A percentile compares a stretch with the other conserved stretches of the same genome.
These are phyloP conservation scores for Ceratobasidium papillatum DNA, from an alignment of 1,284 basidiomycete genomes.

Conservation along the genomic window DNA sequence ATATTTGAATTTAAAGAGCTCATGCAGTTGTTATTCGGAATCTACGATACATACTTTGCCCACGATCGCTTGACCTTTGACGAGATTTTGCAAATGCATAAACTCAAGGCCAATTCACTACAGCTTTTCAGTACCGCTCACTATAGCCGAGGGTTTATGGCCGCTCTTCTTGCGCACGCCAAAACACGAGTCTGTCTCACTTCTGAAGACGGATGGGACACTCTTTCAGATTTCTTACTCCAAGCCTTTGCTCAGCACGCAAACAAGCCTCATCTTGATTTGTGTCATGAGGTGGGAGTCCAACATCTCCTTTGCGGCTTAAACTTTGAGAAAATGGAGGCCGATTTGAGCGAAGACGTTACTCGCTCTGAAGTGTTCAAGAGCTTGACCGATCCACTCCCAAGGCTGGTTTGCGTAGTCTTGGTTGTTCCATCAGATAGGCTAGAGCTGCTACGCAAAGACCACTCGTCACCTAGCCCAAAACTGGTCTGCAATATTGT, in stretches of 20 bases:
- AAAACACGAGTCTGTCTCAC: slow-evolving; percentile 51
- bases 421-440: slow-evolving; percentile 1
- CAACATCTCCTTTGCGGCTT: background rate
- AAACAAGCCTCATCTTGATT: background rate
- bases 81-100: slow-evolving; percentile 43
- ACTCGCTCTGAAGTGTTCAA: background rate
- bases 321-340: background rate
- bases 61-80: slow-evolving; percentile 51
- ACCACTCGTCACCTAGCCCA: background rate
- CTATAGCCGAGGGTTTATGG: slow-evolving; percentile 60
- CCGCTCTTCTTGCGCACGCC: slow-evolving; percentile 55
- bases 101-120: slow-evolving; percentile 44
- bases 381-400: background rate
- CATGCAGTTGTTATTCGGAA: slow-evolving; percentile 56
- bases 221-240: background rate
- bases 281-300: background rate
- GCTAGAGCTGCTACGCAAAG: slow-evolving; percentile 7
- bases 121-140: slow-evolving; percentile 51
- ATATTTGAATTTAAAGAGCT: slow-evolving; percentile 53
- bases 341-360: background rate
- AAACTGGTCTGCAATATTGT: slow-evolving; percentile 18
- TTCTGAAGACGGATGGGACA: slow-evolving; percentile 48
- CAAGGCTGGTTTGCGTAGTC: slow-evolving; percentile 18
- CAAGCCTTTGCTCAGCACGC: background rate
- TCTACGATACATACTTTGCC: slow-evolving; percentile 61